Percentiles rank a stretch among this genome's conserved stretches.
These are phyloP conservation scores for Sesbania bispinosa DNA, from an alignment of 306 rosid genomes.

Conservation along the genomic window DNA sequence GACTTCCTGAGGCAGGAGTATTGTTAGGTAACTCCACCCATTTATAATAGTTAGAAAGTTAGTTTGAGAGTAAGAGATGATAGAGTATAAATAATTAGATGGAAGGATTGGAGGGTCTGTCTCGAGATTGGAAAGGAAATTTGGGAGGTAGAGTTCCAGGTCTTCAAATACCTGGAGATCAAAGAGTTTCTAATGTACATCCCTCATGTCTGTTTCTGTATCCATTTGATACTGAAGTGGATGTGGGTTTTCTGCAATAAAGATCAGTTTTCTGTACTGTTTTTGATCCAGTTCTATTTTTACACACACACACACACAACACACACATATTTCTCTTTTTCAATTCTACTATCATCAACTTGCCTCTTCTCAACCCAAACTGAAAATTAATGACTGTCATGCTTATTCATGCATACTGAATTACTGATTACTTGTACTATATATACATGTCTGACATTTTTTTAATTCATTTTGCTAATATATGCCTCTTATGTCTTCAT, in stretches of 20 bases:
- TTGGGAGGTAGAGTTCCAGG: too few species aligned
- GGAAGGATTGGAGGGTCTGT: too few species aligned
- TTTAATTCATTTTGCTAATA: conserved; percentile 17
- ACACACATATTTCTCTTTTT: too few species aligned
- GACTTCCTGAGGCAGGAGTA: too few species aligned
- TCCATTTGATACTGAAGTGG: not conserved
- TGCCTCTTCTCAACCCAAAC: conserved; percentile 5
- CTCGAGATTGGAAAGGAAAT: too few species aligned
- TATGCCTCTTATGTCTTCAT: conserved; percentile 18
- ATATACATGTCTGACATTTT: conserved; percentile 16
- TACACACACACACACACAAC: too few species aligned
- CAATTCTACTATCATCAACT: not conserved
- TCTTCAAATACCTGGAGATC: too few species aligned
- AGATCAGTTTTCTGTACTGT: not conserved
- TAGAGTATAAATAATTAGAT: too few species aligned
- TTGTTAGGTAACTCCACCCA: too few species aligned
- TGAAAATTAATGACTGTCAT: not conserved
- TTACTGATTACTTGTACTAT: conserved; percentile 18
- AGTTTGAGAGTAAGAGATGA: too few species aligned
- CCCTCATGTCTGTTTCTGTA: not conserved
- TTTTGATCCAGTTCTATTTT: not conserved
- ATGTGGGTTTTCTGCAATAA: not conserved
- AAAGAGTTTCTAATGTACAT: not conserved
- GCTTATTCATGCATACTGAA: not conserved
- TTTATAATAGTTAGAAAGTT: too few species aligned